These are phyloP conservation scores for Skeletonema potamos DNA, from an alignment of 108 stramenopile species.

Conservation along the genomic window DNA sequence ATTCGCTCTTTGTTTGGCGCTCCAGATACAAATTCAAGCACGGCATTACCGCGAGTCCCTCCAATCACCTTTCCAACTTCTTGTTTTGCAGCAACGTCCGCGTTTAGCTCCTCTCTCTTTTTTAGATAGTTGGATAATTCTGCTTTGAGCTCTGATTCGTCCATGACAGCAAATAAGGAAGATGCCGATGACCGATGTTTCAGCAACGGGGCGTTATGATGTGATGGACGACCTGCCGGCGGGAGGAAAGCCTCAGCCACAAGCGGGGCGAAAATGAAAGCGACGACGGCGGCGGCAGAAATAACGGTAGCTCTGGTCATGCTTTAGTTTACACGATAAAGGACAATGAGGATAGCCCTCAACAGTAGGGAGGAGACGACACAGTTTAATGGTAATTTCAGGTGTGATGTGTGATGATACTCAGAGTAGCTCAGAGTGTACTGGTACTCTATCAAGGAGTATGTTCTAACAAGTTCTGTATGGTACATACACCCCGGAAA, in stretches of 20 bases:
- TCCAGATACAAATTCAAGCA: constrained; percentile 76
- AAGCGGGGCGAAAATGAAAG: background rate
- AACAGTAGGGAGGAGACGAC: no score
- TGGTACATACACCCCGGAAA: no score
- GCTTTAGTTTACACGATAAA: no score
- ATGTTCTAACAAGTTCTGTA: no score
- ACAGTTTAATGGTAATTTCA: no score
- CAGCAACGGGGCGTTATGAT: background rate
- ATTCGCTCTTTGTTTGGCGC: constrained; percentile 68
- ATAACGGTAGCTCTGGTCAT: background rate
- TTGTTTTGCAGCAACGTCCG: constrained; percentile 65
- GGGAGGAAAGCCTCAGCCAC: background rate
- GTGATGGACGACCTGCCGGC: background rate
- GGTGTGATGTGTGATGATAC: no score
- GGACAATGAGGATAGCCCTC: no score
- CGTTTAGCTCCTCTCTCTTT: constrained; percentile 63
- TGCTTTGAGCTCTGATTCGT: constrained; percentile 56
- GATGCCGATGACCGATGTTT: background rate
- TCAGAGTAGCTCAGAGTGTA: no score
- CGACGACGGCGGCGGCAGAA: background rate
- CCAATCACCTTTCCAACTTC: constrained; percentile 72
- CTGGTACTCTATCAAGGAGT: no score
- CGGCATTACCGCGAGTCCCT: constrained; percentile 73
- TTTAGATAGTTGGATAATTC: constrained; percentile 65
- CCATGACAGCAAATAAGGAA: background rate